These are phyloP conservation scores for Penicillium vulpinum DNA, from an alignment of 2,329 filamentous ascomycete species.

Conservation along the genomic window DNA sequence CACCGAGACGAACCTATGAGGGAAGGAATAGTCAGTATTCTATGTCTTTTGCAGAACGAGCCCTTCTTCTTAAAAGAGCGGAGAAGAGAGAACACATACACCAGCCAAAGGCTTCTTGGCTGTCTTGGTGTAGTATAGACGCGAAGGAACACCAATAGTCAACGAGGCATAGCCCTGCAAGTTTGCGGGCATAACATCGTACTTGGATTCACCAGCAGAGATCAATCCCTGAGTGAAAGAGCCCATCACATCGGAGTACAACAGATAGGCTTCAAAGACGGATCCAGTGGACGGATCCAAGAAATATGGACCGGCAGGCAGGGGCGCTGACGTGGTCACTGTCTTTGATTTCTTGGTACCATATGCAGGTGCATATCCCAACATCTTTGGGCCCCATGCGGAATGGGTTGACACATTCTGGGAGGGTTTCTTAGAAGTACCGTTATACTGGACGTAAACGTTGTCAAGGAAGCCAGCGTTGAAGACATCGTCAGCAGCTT, in stretches of 20 bases:
- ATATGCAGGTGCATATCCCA: not conserved
- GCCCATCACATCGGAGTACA: not conserved
- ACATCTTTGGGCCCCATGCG: not conserved
- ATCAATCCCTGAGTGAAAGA: not conserved
- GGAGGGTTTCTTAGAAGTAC: not conserved
- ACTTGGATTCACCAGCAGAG: not conserved
- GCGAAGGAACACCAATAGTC: conserved; percentile 56
- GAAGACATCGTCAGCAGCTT: not conserved
- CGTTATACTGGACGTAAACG: not conserved
- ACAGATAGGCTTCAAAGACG: not conserved
- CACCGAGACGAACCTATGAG: conserved; percentile 42
- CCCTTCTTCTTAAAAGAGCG: not conserved
- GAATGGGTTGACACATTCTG: not conserved
- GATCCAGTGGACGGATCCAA: not conserved
- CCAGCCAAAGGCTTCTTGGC: conserved; percentile 55
- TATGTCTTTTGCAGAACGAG: not conserved
- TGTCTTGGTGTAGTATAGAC: conserved; percentile 56
- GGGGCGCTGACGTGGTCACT: not conserved
- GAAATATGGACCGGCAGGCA: not conserved
- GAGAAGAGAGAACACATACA: not conserved
- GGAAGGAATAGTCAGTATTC: not conserved
- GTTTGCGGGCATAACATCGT: not conserved
- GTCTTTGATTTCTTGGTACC: not conserved
- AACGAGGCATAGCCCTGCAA: not conserved
- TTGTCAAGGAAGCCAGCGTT: not conserved